Conservation (phyloP, 306 rosid genomes). For the Gastrolobium bilobum region DNA sequence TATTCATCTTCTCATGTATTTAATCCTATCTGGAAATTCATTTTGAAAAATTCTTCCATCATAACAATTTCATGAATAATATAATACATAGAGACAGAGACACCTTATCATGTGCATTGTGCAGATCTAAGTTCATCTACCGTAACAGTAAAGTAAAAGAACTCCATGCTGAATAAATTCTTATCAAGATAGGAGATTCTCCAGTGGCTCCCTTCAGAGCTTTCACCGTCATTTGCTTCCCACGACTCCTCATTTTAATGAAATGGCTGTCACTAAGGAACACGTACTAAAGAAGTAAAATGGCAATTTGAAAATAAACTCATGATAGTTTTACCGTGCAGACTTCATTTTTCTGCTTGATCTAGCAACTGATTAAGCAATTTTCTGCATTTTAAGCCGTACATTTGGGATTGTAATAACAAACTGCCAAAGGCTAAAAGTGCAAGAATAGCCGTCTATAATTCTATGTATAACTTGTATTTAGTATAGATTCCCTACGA, state of each 20-base stretch:
- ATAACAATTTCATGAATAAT: neutral
- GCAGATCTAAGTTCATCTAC: neutral
- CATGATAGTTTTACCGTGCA: neutral
- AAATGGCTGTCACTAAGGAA: neutral
- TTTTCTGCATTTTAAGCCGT: neutral
- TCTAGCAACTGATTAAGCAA: neutral
- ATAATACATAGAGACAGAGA: neutral
- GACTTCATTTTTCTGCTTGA: constrained; percentile 1
- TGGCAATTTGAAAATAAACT: neutral
- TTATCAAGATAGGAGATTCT: constrained; percentile 3
- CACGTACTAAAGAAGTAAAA: neutral
- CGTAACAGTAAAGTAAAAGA: neutral
- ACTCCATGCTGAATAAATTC: constrained; percentile 1
- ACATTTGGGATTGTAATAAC: neutral
- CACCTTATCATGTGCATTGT: neutral
- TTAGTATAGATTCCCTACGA: constrained; percentile 44
- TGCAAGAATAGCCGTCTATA: constrained; percentile 34
- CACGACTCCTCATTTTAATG: neutral
- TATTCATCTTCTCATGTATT: neutral
- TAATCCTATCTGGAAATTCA: neutral
- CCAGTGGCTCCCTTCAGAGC: neutral
- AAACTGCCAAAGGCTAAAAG: neutral
- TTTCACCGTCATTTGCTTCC: neutral
- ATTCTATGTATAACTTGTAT: neutral
- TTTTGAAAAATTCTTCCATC: neutral